Evolutionary conservation across 192 early-diverging fungal species (phyloP).

Genomic region (Diversispora eburnea): DNA sequence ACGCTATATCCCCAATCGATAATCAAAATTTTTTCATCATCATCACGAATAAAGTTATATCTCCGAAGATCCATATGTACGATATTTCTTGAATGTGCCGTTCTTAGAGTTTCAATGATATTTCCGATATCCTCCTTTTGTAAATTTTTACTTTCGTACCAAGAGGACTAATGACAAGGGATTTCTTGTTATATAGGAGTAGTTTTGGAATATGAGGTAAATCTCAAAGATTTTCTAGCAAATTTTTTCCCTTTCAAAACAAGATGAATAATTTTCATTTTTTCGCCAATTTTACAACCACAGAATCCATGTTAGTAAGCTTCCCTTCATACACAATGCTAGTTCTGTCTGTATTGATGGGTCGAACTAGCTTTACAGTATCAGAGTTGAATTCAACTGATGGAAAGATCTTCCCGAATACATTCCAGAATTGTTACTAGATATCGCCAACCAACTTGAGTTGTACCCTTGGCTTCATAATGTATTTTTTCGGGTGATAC

Average conservation of each 20-base stretch:
- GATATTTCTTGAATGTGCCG: background rate
- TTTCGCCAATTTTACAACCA: slow-evolving; percentile 26
- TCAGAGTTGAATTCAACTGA: background rate
- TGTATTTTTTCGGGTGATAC: background rate
- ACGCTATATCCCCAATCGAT: slow-evolving; percentile 24
- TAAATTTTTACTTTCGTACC: background rate
- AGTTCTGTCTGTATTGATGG: slow-evolving; percentile 5
- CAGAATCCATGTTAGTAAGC: slow-evolving; percentile 1
- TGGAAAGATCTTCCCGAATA: background rate
- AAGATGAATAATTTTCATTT: background rate
- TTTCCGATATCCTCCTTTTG: slow-evolving; percentile 10
- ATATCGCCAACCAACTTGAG: background rate
- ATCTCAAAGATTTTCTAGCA: background rate
- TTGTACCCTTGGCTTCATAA: background rate
- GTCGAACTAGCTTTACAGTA: slow-evolving; percentile 1
- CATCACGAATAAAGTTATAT: slow-evolving; percentile 19
- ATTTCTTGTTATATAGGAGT: background rate
- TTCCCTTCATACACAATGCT: slow-evolving; percentile 25
- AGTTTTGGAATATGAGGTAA: slow-evolving; percentile 6
- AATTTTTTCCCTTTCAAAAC: background rate
- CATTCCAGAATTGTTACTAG: slow-evolving; percentile 21
- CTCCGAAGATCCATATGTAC: slow-evolving; percentile 19
- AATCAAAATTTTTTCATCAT: slow-evolving; percentile 11
- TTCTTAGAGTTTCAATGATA: background rate
- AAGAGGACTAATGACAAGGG: slow-evolving; percentile 11